phyloP scores from a whole-genome alignment of 2,329 filamentous ascomycete species.

The Aspergillus transmontanensis region DNA sequence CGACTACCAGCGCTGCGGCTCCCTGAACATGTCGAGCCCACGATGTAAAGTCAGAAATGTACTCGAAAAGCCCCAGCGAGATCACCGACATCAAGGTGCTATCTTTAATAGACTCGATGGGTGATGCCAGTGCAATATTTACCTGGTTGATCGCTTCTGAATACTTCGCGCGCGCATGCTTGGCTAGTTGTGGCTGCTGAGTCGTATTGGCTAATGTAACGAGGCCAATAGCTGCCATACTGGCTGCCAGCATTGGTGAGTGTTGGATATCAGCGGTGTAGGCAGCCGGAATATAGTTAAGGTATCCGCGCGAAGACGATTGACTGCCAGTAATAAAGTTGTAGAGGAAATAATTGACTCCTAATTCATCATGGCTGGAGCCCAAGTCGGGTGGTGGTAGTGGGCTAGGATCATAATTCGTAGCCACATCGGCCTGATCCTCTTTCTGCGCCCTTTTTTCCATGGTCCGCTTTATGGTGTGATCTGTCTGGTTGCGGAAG shows the following conservation, averaged over 20 bases:
- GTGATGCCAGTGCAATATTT: slow-evolving; percentile 25
- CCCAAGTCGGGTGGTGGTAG: slow-evolving; percentile 3
- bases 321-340: slow-evolving; percentile 22
- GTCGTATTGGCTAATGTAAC: slow-evolving; percentile 28
- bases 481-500: slow-evolving; percentile 32
- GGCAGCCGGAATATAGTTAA: slow-evolving; percentile 26
- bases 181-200: slow-evolving; percentile 20
- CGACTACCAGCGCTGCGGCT: slow-evolving; percentile 26
- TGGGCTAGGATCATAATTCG: neutral
- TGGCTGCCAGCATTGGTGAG: slow-evolving; percentile 21
- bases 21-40: slow-evolving; percentile 30
- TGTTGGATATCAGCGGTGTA: slow-evolving; percentile 20
- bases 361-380: slow-evolving; percentile 24
- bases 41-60: slow-evolving; percentile 23
- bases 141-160: slow-evolving; percentile 26
- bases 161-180: slow-evolving; percentile 27
- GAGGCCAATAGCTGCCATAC: slow-evolving; percentile 31
- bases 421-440: neutral
- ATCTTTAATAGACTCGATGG: slow-evolving; percentile 25
- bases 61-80: slow-evolving; percentile 31
- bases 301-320: slow-evolving; percentile 22
- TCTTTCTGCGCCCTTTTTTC: slow-evolving; percentile 7
- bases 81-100: slow-evolving; percentile 32
- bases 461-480: slow-evolving; percentile 24
- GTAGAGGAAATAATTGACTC: slow-evolving; percentile 29